These are phyloP conservation scores for Paraglomus brasilianum DNA, from an alignment of 192 early-diverging fungal species.

Conservation along the genomic window DNA sequence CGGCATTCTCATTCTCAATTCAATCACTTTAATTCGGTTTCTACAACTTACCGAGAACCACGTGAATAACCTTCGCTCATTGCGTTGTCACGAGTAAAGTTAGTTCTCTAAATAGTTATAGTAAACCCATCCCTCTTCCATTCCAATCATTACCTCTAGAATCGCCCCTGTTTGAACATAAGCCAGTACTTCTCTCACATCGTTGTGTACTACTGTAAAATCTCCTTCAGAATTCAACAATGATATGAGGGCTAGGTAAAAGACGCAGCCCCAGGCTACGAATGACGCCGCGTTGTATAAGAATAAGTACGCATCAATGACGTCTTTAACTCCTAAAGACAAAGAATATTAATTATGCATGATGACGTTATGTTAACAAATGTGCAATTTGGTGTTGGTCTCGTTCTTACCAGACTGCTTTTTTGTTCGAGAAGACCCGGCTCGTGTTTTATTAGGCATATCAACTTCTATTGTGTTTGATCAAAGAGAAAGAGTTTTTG, in stretches of 20 bases:
- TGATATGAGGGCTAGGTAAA: conserved; percentile 54
- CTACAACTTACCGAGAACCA: conserved; percentile 30
- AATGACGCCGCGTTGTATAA: conserved; percentile 84
- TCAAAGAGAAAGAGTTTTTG: no score
- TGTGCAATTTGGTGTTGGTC: no score
- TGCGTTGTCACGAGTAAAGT: background rate
- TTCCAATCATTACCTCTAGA: conserved; percentile 79
- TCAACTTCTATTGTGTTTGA: no score
- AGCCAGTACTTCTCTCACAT: conserved; percentile 60
- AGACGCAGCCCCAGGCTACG: conserved; percentile 77
- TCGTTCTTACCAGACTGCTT: no score
- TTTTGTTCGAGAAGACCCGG: no score
- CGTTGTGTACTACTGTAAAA: conserved; percentile 60
- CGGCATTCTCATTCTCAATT: no score
- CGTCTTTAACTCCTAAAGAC: no score
- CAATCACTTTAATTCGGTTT: background rate
- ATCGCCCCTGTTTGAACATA: conserved; percentile 81
- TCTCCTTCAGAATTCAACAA: conserved; percentile 55
- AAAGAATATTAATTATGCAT: no score
- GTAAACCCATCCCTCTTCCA: background rate
- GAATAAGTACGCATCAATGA: conserved; percentile 61
- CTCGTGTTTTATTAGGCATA: no score
- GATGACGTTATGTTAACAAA: no score
- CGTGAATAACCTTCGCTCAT: conserved; percentile 41
- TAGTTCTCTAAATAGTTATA: background rate